Base-by-base conservation (phyloP, 768 basidiomycete species). In the Hericium alpestre region DNA sequence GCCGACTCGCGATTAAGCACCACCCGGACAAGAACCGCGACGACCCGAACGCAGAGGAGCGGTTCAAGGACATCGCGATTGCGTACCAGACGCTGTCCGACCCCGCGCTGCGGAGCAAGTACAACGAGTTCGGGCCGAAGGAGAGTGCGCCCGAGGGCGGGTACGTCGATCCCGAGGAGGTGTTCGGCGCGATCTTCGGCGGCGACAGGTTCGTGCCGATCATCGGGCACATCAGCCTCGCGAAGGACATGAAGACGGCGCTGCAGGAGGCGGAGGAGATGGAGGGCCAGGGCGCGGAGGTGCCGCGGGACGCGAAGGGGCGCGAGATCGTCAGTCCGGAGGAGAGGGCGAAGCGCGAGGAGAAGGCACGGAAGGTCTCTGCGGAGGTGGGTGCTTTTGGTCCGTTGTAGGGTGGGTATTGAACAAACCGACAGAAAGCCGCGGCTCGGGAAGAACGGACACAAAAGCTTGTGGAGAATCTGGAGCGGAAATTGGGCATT, bases 1-100 rank as follows among this genome's bases (percentile, higher is more conserved):
- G 88, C 47, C 81, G 86, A 6, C 76, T 91, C 53, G 92, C 92
- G 2, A 93, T 95, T 71, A 92, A 92, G 69, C 83, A 86, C 64
- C 91, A 93, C 68, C 91, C 91, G 0, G 91, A 93, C 78, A 93
- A 93, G 76, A 93, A 94, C 66, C 90, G 82, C 0, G 83, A 87
- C 65, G 91, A 93, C 69, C 91, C 90, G 0, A 70, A 76, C 23
- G 90, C 93, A 0, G 90, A 89, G 64, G 90, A 90, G 59, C 79
- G 82, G n/a, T 93, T 93, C 76, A 92, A 92, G 66, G 79, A 87
- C 61, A 92, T 95, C 60, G 90, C 92, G 0, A 88, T 93, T 52
- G 92, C 92, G 2, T 91, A 87, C 66, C 88, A 91, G 66, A 90
- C 88, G 0, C 79, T 93, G 6, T 90, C 88, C 1, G 90, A 93